Base-by-base conservation (phyloP, 352 stramenopile species). In the Globisporangium emineosum region DNA sequence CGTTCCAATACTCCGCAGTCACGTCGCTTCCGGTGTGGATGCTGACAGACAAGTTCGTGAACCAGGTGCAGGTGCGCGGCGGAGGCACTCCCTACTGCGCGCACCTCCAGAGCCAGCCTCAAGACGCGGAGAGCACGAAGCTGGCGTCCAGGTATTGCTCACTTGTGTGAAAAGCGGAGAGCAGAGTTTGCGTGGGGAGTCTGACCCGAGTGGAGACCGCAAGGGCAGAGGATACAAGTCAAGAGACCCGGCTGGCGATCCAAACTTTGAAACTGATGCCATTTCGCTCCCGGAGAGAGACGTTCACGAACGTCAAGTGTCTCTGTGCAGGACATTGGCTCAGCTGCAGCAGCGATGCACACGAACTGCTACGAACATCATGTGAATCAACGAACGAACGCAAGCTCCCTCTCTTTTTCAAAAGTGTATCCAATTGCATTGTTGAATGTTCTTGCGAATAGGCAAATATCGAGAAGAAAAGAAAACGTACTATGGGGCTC, bases 21-120 rank as follows among this genome's bases (percentile, higher is more conserved):
- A 43, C 51, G 10, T 32, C 51, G 37, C 15, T 66, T 7, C 60
- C 27, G 1, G 9, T n/a, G 15, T 66, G 60, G 60, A 66, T 66
- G 35, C 50, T 60, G 30, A 30, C 51, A 2, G 10, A 55, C 30
- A 23, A 27, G n/a, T 62, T 66, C 19, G 3, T 23, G 13, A 30
- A 19, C 5, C 27, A 60, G 27, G 51, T 66, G 37, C 17, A 19
- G 15, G 37, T 43, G 4, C 29, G 5, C 19, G 60, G 27, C 1
- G 52, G 53, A 13, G 40, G 43, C 10, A 50, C 53, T 12, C 53
- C n/a, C 25, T 58, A 54, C 33, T 57, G 42, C 33, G 27, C 21
- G 33, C 29, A 43, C 13, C 54, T 62, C 19, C 52, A 62, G 30
- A 56, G 15, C 27, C 2, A n/a, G n/a, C n/a, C n/a, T n/a, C n/a